Percentiles rank a stretch among this genome's conserved stretches.
Conservation (phyloP, 192 early-diverging fungal species). For the Chytriomyces confervae region DNA sequence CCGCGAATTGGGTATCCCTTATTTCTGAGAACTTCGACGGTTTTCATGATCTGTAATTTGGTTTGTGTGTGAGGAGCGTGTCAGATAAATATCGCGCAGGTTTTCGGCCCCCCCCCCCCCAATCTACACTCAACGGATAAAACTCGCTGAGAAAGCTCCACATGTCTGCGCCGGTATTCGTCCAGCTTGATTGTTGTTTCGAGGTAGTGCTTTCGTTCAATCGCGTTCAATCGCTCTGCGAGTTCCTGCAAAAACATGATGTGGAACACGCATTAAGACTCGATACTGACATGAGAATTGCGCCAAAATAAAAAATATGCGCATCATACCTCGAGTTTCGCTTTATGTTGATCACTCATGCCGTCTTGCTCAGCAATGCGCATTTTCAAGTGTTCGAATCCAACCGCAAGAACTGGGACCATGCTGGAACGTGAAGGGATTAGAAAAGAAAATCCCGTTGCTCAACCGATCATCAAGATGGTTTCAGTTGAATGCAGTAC, state of each 20-base stretch:
- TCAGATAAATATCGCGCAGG: neutral
- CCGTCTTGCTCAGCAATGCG: conserved; percentile 79
- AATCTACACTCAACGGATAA: conserved; percentile 1
- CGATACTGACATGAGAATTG: too few species aligned
- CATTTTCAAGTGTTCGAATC: conserved; percentile 90
- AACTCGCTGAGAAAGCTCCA: conserved; percentile 60
- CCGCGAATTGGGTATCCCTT: conserved; percentile 78
- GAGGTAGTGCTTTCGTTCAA: conserved; percentile 72
- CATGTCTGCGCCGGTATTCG: conserved; percentile 80
- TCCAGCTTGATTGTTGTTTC: conserved; percentile 75
- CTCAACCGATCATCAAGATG: neutral
- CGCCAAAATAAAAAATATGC: conserved; percentile 30
- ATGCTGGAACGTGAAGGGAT: conserved; percentile 54
- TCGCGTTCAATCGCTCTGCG: conserved; percentile 57
- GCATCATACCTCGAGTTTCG: conserved; percentile 66
- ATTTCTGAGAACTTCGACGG: conserved; percentile 82
- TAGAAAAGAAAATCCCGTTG: neutral
- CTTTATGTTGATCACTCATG: conserved; percentile 69
- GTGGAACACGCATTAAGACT: too few species aligned
- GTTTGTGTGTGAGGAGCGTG: too few species aligned
- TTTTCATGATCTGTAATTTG: conserved; percentile 75
- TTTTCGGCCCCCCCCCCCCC: neutral
- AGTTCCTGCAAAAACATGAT: conserved; percentile 59
- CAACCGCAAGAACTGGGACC: conserved; percentile 89
- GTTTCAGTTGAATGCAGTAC: conserved; percentile 43